Percentiles rank a stretch among this genome's conserved stretches.
These are phyloP conservation scores for Dryas integrifolia DNA, from an alignment of 331 rosid genomes.

Conservation along the genomic window DNA sequence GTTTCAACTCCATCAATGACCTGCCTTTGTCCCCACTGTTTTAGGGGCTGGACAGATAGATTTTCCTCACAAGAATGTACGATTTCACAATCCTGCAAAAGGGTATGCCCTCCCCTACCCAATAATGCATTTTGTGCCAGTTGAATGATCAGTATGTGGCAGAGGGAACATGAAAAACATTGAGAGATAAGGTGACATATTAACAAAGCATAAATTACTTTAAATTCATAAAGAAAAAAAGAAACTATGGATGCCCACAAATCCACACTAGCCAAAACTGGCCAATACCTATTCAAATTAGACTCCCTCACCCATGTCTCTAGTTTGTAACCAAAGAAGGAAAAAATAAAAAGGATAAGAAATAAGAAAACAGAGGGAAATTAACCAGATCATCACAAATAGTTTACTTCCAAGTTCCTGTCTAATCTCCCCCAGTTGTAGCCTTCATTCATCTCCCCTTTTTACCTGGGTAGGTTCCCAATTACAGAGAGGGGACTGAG, in stretches of 20 bases:
- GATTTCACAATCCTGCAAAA: constrained; percentile 10
- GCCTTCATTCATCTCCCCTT: background rate
- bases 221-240: background rate
- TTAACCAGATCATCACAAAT: background rate
- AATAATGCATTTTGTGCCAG: constrained; percentile 1
- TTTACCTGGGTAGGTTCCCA: background rate
- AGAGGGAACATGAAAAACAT: background rate
- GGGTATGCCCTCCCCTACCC: background rate
- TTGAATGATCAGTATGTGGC: background rate
- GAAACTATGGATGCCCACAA: background rate
- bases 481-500: constrained; percentile 33
- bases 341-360: background rate
- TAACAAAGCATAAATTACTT: constrained; percentile 14
- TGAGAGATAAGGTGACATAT: background rate
- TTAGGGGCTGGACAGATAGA: constrained; percentile 6
- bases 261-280: constrained; percentile 25
- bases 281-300: constrained; percentile 18
- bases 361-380: background rate
- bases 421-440: background rate
- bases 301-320: constrained; percentile 18
- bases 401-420: constrained; percentile 15
- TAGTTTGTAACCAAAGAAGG: constrained; percentile 18
- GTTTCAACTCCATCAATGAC: constrained; percentile 25
- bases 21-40: constrained; percentile 22
- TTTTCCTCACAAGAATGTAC: constrained; percentile 7